Evolutionary conservation across 352 stramenopile genomes (phyloP), one percentile per base, ranked within the genome.

Genomic region (Globisporangium paroecandrum): DNA sequence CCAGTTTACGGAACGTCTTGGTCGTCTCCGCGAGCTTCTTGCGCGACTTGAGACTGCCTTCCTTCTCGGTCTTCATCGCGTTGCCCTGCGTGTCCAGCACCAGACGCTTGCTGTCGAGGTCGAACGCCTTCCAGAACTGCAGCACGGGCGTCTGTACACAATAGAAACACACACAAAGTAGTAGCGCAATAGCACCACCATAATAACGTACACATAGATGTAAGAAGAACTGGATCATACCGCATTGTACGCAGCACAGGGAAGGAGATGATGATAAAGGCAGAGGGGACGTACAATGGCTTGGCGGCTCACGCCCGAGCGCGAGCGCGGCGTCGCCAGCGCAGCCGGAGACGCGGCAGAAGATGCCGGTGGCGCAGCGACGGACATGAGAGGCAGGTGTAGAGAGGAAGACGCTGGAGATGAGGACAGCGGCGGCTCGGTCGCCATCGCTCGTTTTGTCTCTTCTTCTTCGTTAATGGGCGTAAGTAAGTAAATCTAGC

Each of bases 21-120:
- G 89, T 96, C 20, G 81, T 85, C 69, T 96, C 89, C 15, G 88
- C 89, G 51, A 97, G 74, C 65, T 93, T 89, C 72, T 96, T 95
- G 10, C 89, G 83, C 47, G 87, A 93, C 18, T 81, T 77, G 32
- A 93, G 72, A 51, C 83, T 92, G 43, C 79, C 76, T 25, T 95
- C 85, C 70, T 95, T 95, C 61, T 95, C 84, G 10, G 77, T 92
- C 74, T 91, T 91, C 83, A 95, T 95, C 29, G 82, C 70, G 22
- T 75, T 81, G 34, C 87, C 85, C 64, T 95, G 87, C 10, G 84
- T 84, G 65, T 94, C 87, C 59, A 95, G 64, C 65, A 81, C 67
- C 53, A 92, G 77, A 27, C 87, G 87, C 75, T 95, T 95, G 69
- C 85, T 95, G 70, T 95, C 87, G 22, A 95, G 78, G 74, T 95